phyloP scores from a whole-genome alignment of 2,329 filamentous ascomycete species.

The Apiospora phragmitis region DNA sequence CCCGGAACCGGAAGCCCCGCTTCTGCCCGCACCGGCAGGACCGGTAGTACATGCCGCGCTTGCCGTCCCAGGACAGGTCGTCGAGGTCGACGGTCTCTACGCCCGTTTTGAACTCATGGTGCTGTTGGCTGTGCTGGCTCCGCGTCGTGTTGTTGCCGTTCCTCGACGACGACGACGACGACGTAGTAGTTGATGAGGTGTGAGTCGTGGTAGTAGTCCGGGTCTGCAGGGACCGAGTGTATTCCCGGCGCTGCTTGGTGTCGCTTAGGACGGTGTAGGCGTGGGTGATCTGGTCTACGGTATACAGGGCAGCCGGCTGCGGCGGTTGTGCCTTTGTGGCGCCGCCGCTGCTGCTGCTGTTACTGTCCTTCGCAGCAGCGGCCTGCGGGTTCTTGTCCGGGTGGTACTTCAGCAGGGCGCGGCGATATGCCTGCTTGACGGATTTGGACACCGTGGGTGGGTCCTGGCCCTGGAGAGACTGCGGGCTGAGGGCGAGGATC shows the following conservation, averaged over 20 bases:
- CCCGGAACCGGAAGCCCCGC: slow-evolving; percentile 58
- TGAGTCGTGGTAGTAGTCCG: slow-evolving; percentile 7
- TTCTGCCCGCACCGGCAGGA: slow-evolving; percentile 65
- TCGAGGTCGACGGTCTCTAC: slow-evolving; percentile 67
- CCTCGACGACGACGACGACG: slow-evolving; percentile 1
- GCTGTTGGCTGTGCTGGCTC: background rate
- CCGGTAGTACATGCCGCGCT: slow-evolving; percentile 51
- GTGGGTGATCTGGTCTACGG: slow-evolving; percentile 63
- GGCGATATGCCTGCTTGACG: slow-evolving; percentile 64
- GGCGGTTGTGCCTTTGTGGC: background rate
- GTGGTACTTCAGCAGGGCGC: slow-evolving; percentile 65
- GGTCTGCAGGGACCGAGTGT: slow-evolving; percentile 49
- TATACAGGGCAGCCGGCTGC: slow-evolving; percentile 36
- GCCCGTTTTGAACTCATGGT: slow-evolving; percentile 46
- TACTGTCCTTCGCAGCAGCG: slow-evolving; percentile 11
- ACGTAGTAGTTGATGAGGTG: background rate
- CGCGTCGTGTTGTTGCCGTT: background rate
- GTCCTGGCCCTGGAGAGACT: slow-evolving; percentile 44
- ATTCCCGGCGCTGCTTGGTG: slow-evolving; percentile 48
- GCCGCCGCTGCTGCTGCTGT: background rate
- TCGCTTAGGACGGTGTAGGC: slow-evolving; percentile 60
- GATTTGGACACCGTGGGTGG: slow-evolving; percentile 43
- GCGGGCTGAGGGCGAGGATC: slow-evolving; percentile 56
- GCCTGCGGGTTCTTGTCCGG: slow-evolving; percentile 54
- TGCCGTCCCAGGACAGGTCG: slow-evolving; percentile 57